Evolutionary conservation across 2,329 filamentous ascomycete species (phyloP), one percentile per base, ranked within the genome.

Genomic region (Fusarium setosum): DNA sequence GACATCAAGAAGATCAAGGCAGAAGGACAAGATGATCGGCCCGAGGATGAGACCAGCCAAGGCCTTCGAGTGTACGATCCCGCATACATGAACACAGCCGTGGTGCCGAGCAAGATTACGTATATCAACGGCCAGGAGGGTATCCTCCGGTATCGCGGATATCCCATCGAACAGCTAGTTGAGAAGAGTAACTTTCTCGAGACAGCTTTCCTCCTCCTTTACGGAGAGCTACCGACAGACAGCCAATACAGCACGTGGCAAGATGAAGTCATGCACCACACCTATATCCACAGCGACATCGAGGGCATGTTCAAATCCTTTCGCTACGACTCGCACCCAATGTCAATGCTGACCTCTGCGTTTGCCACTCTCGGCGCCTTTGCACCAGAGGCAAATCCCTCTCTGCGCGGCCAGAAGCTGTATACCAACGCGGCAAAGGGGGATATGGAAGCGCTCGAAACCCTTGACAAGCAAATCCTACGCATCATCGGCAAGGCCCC

Each of bases 61-160:
- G 83, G 83, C 11, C 78, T 85, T n/a, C 73, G 82, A 20, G 76
- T 85, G 32, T 84, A 78, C 54, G 83, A 84, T 72, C 82, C 82
- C n/a, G 83, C 80, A 4, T 85, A 83, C 74, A 82, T 84, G 79
- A 85, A 84, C 76, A 84, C 83, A 3, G 82, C 82, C 17, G 83
- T 83, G 3, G 78, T 84, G 18, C 74, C 81, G 74, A 82, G 79
- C 68, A 78, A 73, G 47, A 85, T 85, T 69, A 84, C 82, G 24
- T 84, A 84, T 75, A 84, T 84, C 72, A 84, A 85, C 69, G 83
- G 83, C 32, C 78, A 77, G 58, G 81, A 84, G 20, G 83, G 83
- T 32, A 81, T 83, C 41, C 75, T 86, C 31, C 81, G 82, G 37
- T 86, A 85, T 69, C 81, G 84, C 9, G 83, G 82, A 37, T 84